Percentiles rank a stretch among this genome's conserved stretches.
phyloP scores from a whole-genome alignment of 1,284 basidiomycete genomes.

The Marasmius tenuissimus region DNA sequence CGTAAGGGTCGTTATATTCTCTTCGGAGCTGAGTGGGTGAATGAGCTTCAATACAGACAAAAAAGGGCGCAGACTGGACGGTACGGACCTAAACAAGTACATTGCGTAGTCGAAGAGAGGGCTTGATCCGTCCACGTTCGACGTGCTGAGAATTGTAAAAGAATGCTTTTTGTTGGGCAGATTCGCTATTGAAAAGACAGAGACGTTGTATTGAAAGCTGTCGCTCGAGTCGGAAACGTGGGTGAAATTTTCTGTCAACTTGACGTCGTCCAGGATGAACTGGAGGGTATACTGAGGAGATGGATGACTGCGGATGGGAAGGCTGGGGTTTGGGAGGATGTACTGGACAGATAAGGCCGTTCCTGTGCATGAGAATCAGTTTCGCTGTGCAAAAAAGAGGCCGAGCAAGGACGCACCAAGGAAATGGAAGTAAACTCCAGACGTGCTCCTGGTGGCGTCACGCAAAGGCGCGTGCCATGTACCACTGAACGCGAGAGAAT shows the following conservation, averaged over 20 bases:
- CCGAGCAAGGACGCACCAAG: background rate
- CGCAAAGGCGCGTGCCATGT: constrained; percentile 13
- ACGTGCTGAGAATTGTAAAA: constrained; percentile 2
- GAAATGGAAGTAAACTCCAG: constrained; percentile 5
- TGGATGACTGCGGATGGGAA: background rate
- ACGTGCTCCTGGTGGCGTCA: constrained; percentile 1
- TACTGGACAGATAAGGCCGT: constrained; percentile 8
- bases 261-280: constrained; percentile 9
- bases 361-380: constrained; percentile 1
- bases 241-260: background rate
- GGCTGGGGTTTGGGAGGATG: constrained; percentile 9
- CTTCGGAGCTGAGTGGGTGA: background rate
- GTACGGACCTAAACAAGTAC: background rate
- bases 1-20: background rate
- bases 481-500: background rate
- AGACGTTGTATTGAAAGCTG: constrained; percentile 6
- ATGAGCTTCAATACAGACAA: too few species aligned
- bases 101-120: constrained; percentile 12
- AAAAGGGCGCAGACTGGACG: background rate
- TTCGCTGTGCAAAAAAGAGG: background rate
- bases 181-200: constrained; percentile 3
- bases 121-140: background rate
- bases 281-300: background rate
- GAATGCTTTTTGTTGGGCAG: constrained; percentile 2
- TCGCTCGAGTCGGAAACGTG: background rate